Evolutionary conservation across 345 rosid species (phyloP), one percentile per base, ranked within the genome.

Genomic region (Durio zibethinus): DNA sequence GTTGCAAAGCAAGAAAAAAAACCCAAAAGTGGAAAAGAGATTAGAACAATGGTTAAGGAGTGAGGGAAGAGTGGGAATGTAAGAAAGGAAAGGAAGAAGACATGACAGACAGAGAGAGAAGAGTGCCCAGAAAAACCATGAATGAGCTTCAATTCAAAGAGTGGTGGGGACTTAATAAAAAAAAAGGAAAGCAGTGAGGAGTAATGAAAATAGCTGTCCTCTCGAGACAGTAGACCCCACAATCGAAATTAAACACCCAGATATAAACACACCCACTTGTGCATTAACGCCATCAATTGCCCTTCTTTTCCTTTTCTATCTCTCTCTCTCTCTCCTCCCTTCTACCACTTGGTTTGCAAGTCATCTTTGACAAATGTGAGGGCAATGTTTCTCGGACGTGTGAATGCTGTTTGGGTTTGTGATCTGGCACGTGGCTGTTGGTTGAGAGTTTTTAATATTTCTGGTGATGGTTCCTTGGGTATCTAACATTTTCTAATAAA

Each of bases 231-330:
- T 10, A 45, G 77, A 43, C 42, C 82, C 87, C 77, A 75, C 79
- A 15, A 0, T 61, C 16, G 36, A 33, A 80, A 59, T 76, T 73
- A 9, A 76, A 70, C 36, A n/a, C 73, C 29, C 73, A 64, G 3
- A 57, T 10, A 23, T 64, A 35, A 27, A 38, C 33, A 47, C 74
- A 50, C 75, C 62, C 77, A 61, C 82, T 11, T 29, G n/a, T 31
- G 71, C 81, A 75, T 78, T 83, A 77, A 76, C 73, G 84, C 83
- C 83, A 80, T 82, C 68, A 72, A 64, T 61, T 16, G 77, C 83
- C 82, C 62, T 60, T 73, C 21, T 62, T 80, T 45, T n/a, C n/a
- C n/a, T n/a, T n/a, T n/a, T n/a, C n/a, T n/a, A 35, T 57, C 2
- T 2, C 1, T 67, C 4, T 68, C 47, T 20, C 31, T 3, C 15